phyloP scores from a whole-genome alignment of 192 early-diverging fungal genomes.

The Coemansia sp. region DNA sequence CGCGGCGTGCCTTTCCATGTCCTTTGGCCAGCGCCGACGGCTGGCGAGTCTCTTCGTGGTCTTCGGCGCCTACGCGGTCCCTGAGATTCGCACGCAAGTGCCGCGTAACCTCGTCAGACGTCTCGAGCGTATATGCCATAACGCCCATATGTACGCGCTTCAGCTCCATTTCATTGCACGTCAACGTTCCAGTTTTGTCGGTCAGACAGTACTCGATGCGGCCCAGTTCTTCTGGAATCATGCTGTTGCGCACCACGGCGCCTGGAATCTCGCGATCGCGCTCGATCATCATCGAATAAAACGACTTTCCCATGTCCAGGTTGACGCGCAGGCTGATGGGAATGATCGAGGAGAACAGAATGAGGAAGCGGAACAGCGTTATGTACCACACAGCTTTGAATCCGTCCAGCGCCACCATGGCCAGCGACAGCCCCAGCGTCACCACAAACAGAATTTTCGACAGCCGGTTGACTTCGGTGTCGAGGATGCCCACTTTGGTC shows the following conservation, averaged over 20 bases:
- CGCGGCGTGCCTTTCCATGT: constrained; percentile 66
- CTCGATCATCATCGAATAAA: constrained; percentile 89
- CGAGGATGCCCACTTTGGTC: constrained; percentile 88
- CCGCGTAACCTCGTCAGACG: constrained; percentile 82
- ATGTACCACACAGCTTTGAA: constrained; percentile 91
- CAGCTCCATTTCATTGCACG: constrained; percentile 96
- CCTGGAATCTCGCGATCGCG: constrained; percentile 77
- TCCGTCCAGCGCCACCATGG: constrained; percentile 86
- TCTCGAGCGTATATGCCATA: constrained; percentile 86
- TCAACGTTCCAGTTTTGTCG: constrained; percentile 96
- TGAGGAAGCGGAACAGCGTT: constrained; percentile 89
- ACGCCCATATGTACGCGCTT: constrained; percentile 94
- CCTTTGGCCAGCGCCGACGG: constrained; percentile 11
- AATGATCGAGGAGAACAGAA: constrained; percentile 93
- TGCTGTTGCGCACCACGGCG: constrained; percentile 89
- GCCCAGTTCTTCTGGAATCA: constrained; percentile 94
- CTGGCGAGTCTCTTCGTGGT: neutral
- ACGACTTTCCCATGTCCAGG: constrained; percentile 94
- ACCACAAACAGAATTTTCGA: constrained; percentile 91
- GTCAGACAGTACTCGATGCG: constrained; percentile 89
- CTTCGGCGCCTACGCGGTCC: constrained; percentile 4
- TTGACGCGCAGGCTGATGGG: constrained; percentile 94
- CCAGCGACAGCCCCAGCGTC: constrained; percentile 75
- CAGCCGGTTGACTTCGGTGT: constrained; percentile 86
- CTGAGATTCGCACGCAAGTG: constrained; percentile 58